Evolutionary conservation across 345 rosid genomes (phyloP), one percentile per base, ranked within the genome.

Genomic region (Acer yangbiense): DNA sequence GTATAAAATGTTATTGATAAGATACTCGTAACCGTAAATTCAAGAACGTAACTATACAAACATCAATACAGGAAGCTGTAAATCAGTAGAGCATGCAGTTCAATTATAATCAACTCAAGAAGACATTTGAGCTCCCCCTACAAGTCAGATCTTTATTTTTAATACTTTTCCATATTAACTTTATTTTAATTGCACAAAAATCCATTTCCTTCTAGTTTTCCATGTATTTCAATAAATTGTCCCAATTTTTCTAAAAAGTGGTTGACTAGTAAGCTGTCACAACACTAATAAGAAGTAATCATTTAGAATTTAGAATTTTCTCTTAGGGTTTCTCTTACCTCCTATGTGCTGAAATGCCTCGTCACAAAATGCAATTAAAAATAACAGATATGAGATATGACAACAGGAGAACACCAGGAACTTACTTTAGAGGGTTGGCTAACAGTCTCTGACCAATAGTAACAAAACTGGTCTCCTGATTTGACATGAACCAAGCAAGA

Each of bases 401-500:
- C 50, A 20, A 18, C 58, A 44, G 39, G 39, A 43, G 29, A 74
- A 74, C 18, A 18, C 54, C 41, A 11, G 27, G 1, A 64, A 13
- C 91, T 83, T 88, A 97, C 99, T 85, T 97, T 79, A 97, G 83
- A 68, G 99, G 99, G 81, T 93, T 91, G 80, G 99, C 99, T 79
- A 97, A 80, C 67, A 97, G 82, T 84, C 99, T 89, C 87, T 97
- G 99, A 77, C 98, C 98, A 73, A 97, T 97, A 39, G 99, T 97
- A 60, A 94, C 98, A 84, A 97, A 97, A 84, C 99, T 97, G 21
- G 95, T 97, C 85, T 97, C 99, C 89, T 94, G 99, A 91, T 93
- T 94, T 72, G 99, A 97, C 98, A 97, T 94, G 83, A 97, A 94
- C 99, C 99, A 97, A 18, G 99, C 99, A 67, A 97, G 98, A 75